Percentiles rank a stretch among this genome's conserved stretches.
Conservation (phyloP, 352 stramenopile genomes). For the Globisporangium cylindrosporum region DNA sequence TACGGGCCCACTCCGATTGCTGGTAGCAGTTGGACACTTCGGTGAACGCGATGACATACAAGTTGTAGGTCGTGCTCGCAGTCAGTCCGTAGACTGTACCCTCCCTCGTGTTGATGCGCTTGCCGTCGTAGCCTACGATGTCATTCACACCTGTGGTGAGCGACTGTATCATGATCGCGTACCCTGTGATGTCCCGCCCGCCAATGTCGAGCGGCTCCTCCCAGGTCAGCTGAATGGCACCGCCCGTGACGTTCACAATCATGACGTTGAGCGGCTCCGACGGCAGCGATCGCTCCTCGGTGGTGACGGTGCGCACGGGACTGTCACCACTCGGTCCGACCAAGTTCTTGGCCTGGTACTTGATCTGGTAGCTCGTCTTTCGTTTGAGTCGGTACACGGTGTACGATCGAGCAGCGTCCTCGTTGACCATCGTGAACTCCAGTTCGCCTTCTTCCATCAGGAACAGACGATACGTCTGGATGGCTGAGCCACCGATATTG, state of each 20-base stretch:
- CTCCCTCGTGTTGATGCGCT: constrained; percentile 7
- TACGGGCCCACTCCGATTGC: constrained; percentile 18
- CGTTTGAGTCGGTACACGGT: constrained; percentile 38
- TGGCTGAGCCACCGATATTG: constrained; percentile 46
- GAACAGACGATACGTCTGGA: constrained; percentile 41
- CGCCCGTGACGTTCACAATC: constrained; percentile 31
- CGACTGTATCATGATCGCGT: constrained; percentile 33
- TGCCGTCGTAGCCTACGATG: constrained; percentile 50
- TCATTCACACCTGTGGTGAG: constrained; percentile 6
- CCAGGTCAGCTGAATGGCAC: constrained; percentile 41
- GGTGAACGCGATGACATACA: constrained; percentile 37
- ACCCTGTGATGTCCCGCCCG: constrained; percentile 43
- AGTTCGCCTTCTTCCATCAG: constrained; percentile 22
- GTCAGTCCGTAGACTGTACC: constrained; percentile 32
- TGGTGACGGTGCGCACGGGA: constrained; percentile 20
- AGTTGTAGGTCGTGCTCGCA: constrained; percentile 24
- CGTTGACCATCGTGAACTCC: constrained; percentile 31
- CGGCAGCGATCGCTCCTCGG: constrained; percentile 37
- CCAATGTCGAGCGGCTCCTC: constrained; percentile 53
- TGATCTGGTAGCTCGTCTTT: constrained; percentile 36
- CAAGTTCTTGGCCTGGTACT: constrained; percentile 47
- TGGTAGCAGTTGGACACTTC: constrained; percentile 37
- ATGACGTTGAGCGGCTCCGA: constrained; percentile 36
- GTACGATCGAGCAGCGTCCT: constrained; percentile 12
- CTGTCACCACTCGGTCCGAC: constrained; percentile 44